Evolutionary conservation across 225 moss, liverwort and hornwort species (phyloP), one percentile per base, ranked within the genome.

Genomic region (Polytrichum formosum): DNA sequence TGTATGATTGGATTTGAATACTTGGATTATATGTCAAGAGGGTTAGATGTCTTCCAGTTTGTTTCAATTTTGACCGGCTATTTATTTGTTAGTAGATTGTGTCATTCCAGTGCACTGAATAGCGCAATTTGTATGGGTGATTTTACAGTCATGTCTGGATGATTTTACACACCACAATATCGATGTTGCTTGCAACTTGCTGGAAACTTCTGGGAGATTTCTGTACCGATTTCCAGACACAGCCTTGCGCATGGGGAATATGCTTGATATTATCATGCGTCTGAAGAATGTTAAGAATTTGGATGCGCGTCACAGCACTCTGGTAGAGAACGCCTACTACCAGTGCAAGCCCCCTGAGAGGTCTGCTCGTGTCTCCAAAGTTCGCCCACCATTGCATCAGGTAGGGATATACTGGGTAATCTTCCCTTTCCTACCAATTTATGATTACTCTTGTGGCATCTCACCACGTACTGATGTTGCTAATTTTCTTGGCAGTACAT

Each of bases 221-320:
- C 80, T 98, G 1, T 98, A 91, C 82, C 85, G 97, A 46, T 92
- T 87, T 64, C 89, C 92, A 70, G 94, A 98, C 81, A 94, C 94
- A 68, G 83, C 94, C 35, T 70, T 98, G 64, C 86, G 94, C 73
- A 98, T 94, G 97, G 91, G 92, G 54, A 98, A 98, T 65, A 98
- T 98, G 97, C 90, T 98, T 56, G 97, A 98, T 85, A 98, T 98
- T 64, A 91, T 98, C 67, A 94, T 94, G 97, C 97, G 97, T 58
- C 90, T 94, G 5, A 98, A 91, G 72, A 98, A 94, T 74, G 97
- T 92, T 68, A 98, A 98, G 75, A 98, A 98, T 80, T 80, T 98
- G 71, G 97, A 98, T 84, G 97, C 97, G 77, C 97, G 97, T 37
- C 97, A 98, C 54, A 98, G 94, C 72, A 98, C 97, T 64, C 92